phyloP scores from a whole-genome alignment of 1,139 yeast species.

The Debaryomyces udenii region DNA sequence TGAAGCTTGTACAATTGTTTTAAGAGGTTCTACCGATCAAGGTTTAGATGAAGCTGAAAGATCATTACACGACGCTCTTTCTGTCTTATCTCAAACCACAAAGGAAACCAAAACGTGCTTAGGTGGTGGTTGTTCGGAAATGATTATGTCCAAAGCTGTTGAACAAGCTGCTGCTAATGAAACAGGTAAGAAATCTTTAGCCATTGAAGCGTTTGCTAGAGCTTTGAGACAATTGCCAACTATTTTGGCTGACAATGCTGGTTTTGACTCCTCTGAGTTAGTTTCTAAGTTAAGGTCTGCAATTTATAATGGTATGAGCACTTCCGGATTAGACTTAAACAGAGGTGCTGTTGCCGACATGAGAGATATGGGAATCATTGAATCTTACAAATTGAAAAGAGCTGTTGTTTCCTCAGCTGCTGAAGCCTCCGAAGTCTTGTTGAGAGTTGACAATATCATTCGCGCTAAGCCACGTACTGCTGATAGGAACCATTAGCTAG shows the following conservation, averaged over 20 bases:
- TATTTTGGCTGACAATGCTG: constrained; percentile 95
- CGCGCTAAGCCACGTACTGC: constrained; percentile 98
- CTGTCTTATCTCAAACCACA: constrained; percentile 94
- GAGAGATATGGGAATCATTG: constrained; percentile 92
- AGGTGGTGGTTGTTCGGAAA: constrained; percentile 98
- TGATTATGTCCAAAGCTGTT: constrained; percentile 97
- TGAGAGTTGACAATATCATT: constrained; percentile 94
- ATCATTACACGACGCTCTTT: constrained; percentile 89
- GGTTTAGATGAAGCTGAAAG: constrained; percentile 97
- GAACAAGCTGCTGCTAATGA: constrained; percentile 94
- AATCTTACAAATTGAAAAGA: constrained; percentile 84
- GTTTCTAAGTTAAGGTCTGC: constrained; percentile 91
- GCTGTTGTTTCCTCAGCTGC: constrained; percentile 97
- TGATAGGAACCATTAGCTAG: constrained; percentile 55
- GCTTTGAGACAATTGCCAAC: constrained; percentile 96
- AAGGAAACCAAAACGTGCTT: constrained; percentile 91
- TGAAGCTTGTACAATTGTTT: constrained; percentile 93
- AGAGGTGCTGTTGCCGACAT: constrained; percentile 87
- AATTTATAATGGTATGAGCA: constrained; percentile 87
- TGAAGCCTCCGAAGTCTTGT: constrained; percentile 94
- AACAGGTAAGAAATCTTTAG: constrained; percentile 91
- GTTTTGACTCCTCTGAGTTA: constrained; percentile 90
- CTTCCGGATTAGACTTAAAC: constrained; percentile 87
- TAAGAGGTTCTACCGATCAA: constrained; percentile 97
- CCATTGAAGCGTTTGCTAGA: constrained; percentile 91